Evolutionary conservation across 352 stramenopile species (phyloP).

Genomic region (Pythium utonaiense): DNA sequence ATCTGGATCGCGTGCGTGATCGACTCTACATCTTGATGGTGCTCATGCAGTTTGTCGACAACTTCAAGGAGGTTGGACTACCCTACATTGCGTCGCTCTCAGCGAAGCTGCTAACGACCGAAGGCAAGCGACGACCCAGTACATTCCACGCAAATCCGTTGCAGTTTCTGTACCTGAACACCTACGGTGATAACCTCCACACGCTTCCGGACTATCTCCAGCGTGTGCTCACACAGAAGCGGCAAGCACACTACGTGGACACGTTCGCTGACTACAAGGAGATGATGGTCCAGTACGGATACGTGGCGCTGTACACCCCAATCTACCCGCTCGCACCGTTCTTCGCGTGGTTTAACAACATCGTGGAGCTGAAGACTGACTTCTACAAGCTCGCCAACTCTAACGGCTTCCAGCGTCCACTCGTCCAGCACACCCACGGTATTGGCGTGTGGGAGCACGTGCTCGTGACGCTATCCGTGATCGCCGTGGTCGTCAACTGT

Average conservation of each 20-base stretch:
- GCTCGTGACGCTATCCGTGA: conserved; percentile 89
- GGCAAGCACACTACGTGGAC: conserved; percentile 56
- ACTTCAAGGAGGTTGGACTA: conserved; percentile 65
- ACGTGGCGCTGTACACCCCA: conserved; percentile 90
- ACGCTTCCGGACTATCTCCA: conserved; percentile 31
- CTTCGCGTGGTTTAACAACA: conserved; percentile 89
- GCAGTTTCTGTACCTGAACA: conserved; percentile 7
- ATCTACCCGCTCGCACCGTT: conserved; percentile 90
- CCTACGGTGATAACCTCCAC: background rate
- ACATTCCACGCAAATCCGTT: background rate
- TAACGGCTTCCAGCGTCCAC: conserved; percentile 80
- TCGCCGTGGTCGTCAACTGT: conserved; percentile 93
- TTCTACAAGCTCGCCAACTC: conserved; percentile 90
- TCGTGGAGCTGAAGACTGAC: conserved; percentile 89
- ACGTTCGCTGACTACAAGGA: conserved; percentile 76
- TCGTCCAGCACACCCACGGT: conserved; percentile 87
- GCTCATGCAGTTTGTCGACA: conserved; percentile 58
- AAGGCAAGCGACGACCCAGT: conserved; percentile 33
- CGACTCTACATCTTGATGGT: conserved; percentile 70
- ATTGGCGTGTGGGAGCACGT: conserved; percentile 92
- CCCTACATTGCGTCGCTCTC: conserved; percentile 45
- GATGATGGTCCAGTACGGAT: conserved; percentile 90
- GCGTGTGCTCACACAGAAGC: conserved; percentile 57
- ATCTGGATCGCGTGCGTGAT: conserved; percentile 53
- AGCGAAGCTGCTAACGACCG: conserved; percentile 38